A percentile compares a stretch with the other conserved stretches of the same genome.
Conservation (phyloP, 331 rosid genomes). For the Malus hybrid region DNA sequence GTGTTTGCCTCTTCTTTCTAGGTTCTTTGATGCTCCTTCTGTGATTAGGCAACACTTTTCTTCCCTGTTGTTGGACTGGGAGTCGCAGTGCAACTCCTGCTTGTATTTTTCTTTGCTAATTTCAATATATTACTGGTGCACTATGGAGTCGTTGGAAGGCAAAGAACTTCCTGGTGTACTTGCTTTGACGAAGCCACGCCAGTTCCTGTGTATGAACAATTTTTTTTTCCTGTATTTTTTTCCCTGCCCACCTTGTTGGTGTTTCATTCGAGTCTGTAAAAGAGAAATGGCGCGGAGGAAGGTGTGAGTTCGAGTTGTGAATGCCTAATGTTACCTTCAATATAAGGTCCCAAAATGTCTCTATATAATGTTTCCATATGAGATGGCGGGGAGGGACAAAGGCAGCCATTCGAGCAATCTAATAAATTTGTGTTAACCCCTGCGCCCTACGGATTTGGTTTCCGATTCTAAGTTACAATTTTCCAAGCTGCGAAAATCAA, state of each 20-base stretch:
- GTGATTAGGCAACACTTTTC: too few relatives aligned
- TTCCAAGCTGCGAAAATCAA: too few relatives aligned
- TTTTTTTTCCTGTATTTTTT: conserved; percentile 13
- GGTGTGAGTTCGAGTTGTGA: conserved; percentile 37
- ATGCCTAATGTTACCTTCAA: conserved; percentile 24
- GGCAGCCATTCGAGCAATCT: neutral
- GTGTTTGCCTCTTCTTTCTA: too few relatives aligned
- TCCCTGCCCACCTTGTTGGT: conserved; percentile 11
- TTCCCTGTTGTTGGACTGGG: too few relatives aligned
- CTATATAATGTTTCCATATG: neutral
- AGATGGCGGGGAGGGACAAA: conserved; percentile 9
- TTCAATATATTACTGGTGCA: conserved; percentile 17
- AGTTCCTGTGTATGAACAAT: conserved; percentile 59
- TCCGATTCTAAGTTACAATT: too few relatives aligned
- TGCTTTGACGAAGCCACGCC: conserved; percentile 83
- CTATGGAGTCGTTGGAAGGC: conserved; percentile 98
- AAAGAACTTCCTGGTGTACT: conserved; percentile 95
- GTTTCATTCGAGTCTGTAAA: conserved; percentile 38
- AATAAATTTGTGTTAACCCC: conserved; percentile 7
- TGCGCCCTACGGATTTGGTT: too few relatives aligned
- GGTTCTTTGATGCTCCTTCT: too few relatives aligned
- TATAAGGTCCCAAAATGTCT: neutral
- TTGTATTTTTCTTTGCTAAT: too few relatives aligned
- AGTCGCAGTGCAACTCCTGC: too few relatives aligned
- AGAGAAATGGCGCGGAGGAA: conserved; percentile 38